Evolutionary conservation across 495 filamentous ascomycete species (phyloP).

Genomic region (Chaetomium tenue): DNA sequence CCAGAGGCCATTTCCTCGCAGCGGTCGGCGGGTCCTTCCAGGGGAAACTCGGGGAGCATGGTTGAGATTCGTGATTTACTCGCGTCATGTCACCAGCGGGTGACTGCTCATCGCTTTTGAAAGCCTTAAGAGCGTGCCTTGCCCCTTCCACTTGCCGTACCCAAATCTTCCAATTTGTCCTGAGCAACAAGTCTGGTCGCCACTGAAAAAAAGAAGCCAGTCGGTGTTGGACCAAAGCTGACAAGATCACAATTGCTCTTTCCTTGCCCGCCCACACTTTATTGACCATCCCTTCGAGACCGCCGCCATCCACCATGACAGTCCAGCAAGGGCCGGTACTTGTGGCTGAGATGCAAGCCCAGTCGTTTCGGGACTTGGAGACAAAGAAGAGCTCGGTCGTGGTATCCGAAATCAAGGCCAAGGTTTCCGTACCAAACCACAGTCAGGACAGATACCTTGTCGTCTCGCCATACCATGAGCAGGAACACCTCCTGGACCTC

Average conservation of each 20-base stretch:
- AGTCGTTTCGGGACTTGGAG: neutral
- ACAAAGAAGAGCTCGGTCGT: constrained; percentile 14
- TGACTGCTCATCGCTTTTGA: constrained; percentile 5
- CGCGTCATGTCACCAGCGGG: constrained; percentile 28
- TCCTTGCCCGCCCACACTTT: neutral
- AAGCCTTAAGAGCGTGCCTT: constrained; percentile 4
- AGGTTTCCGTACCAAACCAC: neutral
- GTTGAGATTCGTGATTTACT: constrained; percentile 28
- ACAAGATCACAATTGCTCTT: neutral
- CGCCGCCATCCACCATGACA: constrained; percentile 20
- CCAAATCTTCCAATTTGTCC: constrained; percentile 4
- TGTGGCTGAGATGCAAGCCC: constrained; percentile 16
- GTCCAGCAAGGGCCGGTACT: constrained; percentile 21
- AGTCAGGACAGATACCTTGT: constrained; percentile 48
- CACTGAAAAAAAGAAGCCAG: neutral
- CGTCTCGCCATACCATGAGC: constrained; percentile 70
- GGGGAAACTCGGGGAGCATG: neutral
- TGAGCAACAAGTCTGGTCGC: neutral
- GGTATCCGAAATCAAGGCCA: constrained; percentile 18
- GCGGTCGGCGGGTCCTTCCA: neutral
- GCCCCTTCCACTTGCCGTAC: neutral
- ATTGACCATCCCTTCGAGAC: too few relatives aligned
- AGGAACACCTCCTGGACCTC: constrained; percentile 69
- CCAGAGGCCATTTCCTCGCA: constrained; percentile 1
- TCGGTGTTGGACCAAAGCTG: neutral